phyloP scores from a whole-genome alignment of 2,329 filamentous ascomycete species.

The Botrytis byssoidea region DNA sequence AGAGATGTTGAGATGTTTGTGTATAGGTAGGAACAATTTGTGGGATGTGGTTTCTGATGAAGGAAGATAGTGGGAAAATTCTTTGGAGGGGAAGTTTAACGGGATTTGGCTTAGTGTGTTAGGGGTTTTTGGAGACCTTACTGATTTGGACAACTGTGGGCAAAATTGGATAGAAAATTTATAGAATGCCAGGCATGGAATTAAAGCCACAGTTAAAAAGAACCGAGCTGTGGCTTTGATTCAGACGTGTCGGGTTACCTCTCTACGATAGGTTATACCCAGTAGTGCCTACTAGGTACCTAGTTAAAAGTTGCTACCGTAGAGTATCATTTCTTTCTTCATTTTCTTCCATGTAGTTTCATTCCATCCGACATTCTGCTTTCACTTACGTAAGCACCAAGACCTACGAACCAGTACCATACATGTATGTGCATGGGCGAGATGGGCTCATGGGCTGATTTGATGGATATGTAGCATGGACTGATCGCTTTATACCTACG shows the following conservation, averaged over 20 bases:
- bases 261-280: no score
- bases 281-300: no score
- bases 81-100: slow-evolving; percentile 22
- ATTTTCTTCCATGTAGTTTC: neutral
- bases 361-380: neutral
- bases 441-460: neutral
- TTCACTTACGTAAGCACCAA: neutral
- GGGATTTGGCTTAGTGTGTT: neutral
- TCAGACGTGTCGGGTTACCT: neutral
- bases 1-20: neutral
- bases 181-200: neutral
- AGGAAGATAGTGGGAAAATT: slow-evolving; percentile 17
- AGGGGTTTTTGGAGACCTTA: neutral
- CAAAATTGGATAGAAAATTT: neutral
- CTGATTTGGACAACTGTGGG: neutral
- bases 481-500: neutral
- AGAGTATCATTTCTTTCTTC: neutral
- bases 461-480: neutral
- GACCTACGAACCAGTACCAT: neutral
- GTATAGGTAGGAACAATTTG: slow-evolving; percentile 2
- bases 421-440: neutral
- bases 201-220: neutral
- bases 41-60: slow-evolving; percentile 11
- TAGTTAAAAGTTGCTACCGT: no score
- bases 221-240: neutral